These are phyloP conservation scores for Misopates orontium DNA, from an alignment of 257 asterid genomes.

Conservation along the genomic window DNA sequence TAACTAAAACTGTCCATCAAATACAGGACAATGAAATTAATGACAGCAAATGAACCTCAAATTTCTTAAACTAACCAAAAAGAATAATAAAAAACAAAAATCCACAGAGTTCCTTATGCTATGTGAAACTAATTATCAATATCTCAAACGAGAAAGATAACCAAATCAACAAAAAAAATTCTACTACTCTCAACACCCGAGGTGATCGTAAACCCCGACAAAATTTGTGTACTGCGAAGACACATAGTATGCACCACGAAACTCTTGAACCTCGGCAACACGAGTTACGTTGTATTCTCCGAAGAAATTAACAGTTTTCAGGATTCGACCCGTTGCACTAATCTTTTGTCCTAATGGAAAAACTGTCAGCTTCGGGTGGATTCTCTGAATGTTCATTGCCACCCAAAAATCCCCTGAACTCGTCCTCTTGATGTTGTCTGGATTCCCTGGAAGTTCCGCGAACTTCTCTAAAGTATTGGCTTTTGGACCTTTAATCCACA, in stretches of 20 bases:
- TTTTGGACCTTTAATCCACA: slow-evolving; percentile 45
- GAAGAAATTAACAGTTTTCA: slow-evolving; percentile 27
- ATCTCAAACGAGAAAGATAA: too few relatives aligned
- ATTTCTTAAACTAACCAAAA: too few relatives aligned
- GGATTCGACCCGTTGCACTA: slow-evolving; percentile 18
- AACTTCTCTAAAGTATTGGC: slow-evolving; percentile 37
- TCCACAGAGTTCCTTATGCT: too few relatives aligned
- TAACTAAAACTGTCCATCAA: too few relatives aligned
- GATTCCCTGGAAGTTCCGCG: slow-evolving; percentile 23
- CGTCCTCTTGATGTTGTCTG: slow-evolving; percentile 40
- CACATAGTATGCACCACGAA: slow-evolving; percentile 22
- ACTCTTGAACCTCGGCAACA: slow-evolving; percentile 25
- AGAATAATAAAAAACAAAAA: too few relatives aligned
- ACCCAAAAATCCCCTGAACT: slow-evolving; percentile 49
- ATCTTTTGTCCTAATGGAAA: slow-evolving; percentile 27
- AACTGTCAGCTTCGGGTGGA: slow-evolving; percentile 24
- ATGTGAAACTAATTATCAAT: too few relatives aligned
- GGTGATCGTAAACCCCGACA: slow-evolving; percentile 20
- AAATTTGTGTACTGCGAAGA: slow-evolving; percentile 19
- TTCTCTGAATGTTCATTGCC: slow-evolving; percentile 30
- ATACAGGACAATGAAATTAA: too few relatives aligned
- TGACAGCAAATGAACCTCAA: too few relatives aligned
- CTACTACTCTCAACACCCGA: too few relatives aligned
- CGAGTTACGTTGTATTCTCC: slow-evolving; percentile 22
- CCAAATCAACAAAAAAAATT: too few relatives aligned